A percentile compares a stretch with the other conserved stretches of the same genome.
Conservation (phyloP, 495 filamentous ascomycete genomes). For the Penicillium taxi region DNA sequence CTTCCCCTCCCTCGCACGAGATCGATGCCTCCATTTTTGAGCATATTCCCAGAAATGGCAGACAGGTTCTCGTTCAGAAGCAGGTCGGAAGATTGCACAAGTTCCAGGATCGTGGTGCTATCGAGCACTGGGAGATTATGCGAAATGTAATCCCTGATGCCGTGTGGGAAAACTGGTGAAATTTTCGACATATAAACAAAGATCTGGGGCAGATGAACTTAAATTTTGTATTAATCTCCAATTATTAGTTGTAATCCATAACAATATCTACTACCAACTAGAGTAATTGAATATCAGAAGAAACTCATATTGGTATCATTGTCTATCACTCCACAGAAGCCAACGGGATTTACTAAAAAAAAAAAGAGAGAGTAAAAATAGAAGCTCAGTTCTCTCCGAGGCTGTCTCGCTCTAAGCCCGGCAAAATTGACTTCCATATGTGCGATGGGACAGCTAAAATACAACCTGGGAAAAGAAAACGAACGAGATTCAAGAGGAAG, state of each 20-base stretch:
- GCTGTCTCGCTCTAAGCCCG: too few relatives aligned
- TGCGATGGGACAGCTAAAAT: conserved; percentile 27
- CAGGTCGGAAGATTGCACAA: conserved; percentile 51
- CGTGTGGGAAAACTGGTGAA: conserved; percentile 87
- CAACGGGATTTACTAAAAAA: conserved; percentile 10
- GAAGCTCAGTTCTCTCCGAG: too few relatives aligned
- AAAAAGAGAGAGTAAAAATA: too few relatives aligned
- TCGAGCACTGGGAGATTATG: conserved; percentile 89
- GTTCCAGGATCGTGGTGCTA: conserved; percentile 65
- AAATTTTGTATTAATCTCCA: neutral
- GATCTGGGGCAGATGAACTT: too few relatives aligned
- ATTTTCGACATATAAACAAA: neutral
- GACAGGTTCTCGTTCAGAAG: conserved; percentile 17
- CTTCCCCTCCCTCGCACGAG: conserved; percentile 70
- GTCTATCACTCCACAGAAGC: conserved; percentile 24
- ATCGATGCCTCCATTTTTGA: conserved; percentile 47
- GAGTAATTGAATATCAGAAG: conserved; percentile 3
- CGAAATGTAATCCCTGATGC: conserved; percentile 65
- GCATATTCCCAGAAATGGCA: conserved; percentile 26
- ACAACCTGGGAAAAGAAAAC: conserved; percentile 17
- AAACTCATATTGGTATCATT: conserved; percentile 28
- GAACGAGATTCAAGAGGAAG: conserved; percentile 24
- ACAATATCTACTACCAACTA: neutral
- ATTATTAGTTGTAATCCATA: neutral
- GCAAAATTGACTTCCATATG: conserved; percentile 27